Evolutionary conservation across 139 green algal genomes (phyloP), one percentile per base, ranked within the genome.

Genomic region (Pleodorina starrii): DNA sequence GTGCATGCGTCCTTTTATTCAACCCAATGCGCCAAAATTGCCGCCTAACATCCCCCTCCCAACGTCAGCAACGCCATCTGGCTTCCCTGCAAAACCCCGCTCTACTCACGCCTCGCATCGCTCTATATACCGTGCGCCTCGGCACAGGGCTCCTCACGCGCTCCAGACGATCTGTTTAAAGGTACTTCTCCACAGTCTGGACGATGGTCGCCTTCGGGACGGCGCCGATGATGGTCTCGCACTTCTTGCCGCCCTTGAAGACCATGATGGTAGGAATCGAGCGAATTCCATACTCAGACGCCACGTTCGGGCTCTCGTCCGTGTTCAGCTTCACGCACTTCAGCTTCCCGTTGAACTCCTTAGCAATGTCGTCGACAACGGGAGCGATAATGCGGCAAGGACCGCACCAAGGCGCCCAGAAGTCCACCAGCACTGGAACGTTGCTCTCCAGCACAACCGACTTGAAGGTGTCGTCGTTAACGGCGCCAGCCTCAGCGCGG

Each of bases 211-310:
- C 84, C 94, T 99, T 99, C 54, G 98, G 97, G 38, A 99, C 98
- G 1, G 98, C 98, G 60, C 98, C 98, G 84, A 99, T 99, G 82
- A 99, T 97, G 7, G 98, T 98, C 75, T 99, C 98, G 94, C 98
- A 93, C 94, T 99, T 99, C 91, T 98, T 90, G 57, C 98, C 97
- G 81, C 90, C 76, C 85, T 99, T 99, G 93, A 99, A 99, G 68
- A 99, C 94, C 97, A 99, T 99, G 25, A 99, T 95, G 59, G 98
- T 99, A 29, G 98, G 98, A 46, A 99, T 99, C 91, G 90, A 97
- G 44, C 98, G 92, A 87, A 99, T 99, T 77, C 97, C 97, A 89
- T 98, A 99, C 91, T 99, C 96, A 21, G 97, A 98, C 32, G 98
- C 98, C 19, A 99, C 93, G 76, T 91, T 90, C 27, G 98, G 98